Evolutionary conservation across 2,329 filamentous ascomycete genomes (phyloP), one percentile per base, ranked within the genome.

Genomic region (Alternaria ethzedia): DNA sequence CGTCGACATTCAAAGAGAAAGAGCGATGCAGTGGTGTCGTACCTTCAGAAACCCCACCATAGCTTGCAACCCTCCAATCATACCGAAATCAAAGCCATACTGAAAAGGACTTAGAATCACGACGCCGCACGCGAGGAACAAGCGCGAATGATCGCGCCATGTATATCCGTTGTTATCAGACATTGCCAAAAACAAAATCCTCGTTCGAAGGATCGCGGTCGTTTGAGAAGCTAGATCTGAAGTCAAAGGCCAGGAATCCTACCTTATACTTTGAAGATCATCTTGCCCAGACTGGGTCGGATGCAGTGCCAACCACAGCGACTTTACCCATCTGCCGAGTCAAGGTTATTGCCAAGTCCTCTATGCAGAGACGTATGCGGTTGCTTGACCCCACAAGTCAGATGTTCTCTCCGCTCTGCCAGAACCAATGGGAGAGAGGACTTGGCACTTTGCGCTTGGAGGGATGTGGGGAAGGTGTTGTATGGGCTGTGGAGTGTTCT

Each of bases 41-140:
- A 82, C 82, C 75, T 82, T 76, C 12, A 85, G 75, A 56, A 86
- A 86, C 2, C 83, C 83, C 8, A 78, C 69, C 84, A 85, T 86
- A 64, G 84, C 84, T 70, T 86, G 84, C 3, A 86, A 66, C 6
- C 84, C 83, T 46, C 83, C 83, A 65, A 86, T 86, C 57, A 86
- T 75, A 6, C 84, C 84, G 69, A 86, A 86, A 66, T 86, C 83
- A 36, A 84, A 75, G 10, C 84, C 84, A 75, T 86, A 86, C 66
- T 86, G 85, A 64, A 86, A 86, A 0, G 84, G 83, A 32, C 82
- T 83, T 63, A 86, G 72, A 11, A 83, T 82, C 49, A 86, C 80
- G 4, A 86, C 70, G 0, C 82, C 81, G 61, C 83, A 85, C 13
- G 84, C 84, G 2, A 83, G n/a, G 59, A 85, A 83, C 58, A 83